Evolutionary conservation across 306 rosid species (phyloP).

Genomic region (Fragaria ananassa): DNA sequence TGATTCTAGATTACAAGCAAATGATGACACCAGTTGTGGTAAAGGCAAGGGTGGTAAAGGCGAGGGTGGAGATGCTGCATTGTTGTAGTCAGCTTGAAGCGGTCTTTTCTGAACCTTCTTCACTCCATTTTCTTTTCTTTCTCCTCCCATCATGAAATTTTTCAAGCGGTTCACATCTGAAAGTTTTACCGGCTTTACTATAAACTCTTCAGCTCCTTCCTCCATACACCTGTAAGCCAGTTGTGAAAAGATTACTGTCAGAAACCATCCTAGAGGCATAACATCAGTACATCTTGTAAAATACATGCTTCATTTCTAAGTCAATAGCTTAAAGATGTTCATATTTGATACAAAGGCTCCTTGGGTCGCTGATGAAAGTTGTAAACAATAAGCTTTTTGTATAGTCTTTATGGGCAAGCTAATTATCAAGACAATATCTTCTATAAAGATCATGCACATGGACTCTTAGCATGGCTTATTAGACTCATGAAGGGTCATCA

Average conservation of each 20-base stretch:
- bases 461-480: background rate
- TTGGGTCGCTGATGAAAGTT: background rate
- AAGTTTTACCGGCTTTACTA: slow-evolving; percentile 81
- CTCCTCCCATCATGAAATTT: slow-evolving; percentile 61
- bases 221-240: slow-evolving; percentile 65
- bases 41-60: slow-evolving; percentile 12
- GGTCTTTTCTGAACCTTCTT: slow-evolving; percentile 32
- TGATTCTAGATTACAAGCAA: slow-evolving; percentile 38
- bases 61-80: slow-evolving; percentile 7
- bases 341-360: background rate
- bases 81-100: slow-evolving; percentile 32
- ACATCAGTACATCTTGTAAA: background rate
- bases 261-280: no score
- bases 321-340: background rate
- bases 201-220: slow-evolving; percentile 95
- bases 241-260: background rate
- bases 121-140: slow-evolving; percentile 42
- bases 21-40: slow-evolving; percentile 17
- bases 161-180: slow-evolving; percentile 78
- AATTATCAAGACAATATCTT: background rate
- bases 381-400: background rate
- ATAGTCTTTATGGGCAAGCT: background rate
- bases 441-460: background rate
- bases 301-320: background rate
- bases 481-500: background rate